Evolutionary conservation across 805 yeast genomes (phyloP), one percentile per base, ranked within the genome.

Genomic region (Isabelozyma heimii): DNA sequence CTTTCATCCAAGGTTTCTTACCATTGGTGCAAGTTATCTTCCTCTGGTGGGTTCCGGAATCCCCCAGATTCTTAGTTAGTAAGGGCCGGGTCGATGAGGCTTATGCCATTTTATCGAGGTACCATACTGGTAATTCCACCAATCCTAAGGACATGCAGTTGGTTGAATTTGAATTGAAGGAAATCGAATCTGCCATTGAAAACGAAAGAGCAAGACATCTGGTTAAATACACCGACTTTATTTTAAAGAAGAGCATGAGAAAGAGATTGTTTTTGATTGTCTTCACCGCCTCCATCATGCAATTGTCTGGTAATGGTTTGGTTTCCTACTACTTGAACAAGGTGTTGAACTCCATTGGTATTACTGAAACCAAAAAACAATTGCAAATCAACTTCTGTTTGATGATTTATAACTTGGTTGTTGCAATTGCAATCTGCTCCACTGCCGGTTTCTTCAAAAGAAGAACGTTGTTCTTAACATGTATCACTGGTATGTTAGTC

Each of bases 341-440:
- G 54, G 85, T 82, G 12, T 70, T 81, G 53, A 58, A 65, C 50
- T 73, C 81, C 26, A 79, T 81, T 59, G 84, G 85, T 50, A 76
- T 81, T 56, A 77, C 78, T 42, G 69, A 67, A n/a, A 63, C 71
- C 20, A 62, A 63, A 43, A 62, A 65, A 47, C 81, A 80, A 61
- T 69, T 80, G 47, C 60, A 75, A 45, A 72, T 80, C 59, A 80
- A 81, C 59, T 83, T 80, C 47, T 74, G 76, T 50, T 70, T 79
- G 52, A 74, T 71, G 73, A 63, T 76, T 49, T 79, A 69, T 61
- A 77, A 78, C 66, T 72, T 73, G 54, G 66, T 63, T 16, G 52
- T 65, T 44, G 58, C 72, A 7, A 42, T 49, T 39, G 43, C 47
- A 8, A 57, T 57, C 47, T 47, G 56, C 5, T 41, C 45, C 2